Conservation (phyloP, 345 rosid species). For the Laguncularia racemosa region DNA sequence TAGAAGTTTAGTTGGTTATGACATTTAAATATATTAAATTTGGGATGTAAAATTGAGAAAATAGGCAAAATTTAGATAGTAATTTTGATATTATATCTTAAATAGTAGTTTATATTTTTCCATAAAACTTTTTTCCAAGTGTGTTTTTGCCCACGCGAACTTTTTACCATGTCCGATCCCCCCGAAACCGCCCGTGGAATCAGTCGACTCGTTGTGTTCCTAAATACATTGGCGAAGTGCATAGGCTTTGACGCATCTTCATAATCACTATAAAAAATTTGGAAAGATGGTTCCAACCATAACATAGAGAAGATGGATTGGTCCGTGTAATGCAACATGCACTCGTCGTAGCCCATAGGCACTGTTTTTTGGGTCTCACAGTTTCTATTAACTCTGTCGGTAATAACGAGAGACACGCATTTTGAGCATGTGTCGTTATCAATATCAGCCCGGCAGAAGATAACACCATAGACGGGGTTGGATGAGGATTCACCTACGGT, state of each 20-base stretch:
- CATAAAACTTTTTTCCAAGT: too few species aligned
- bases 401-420: background rate
- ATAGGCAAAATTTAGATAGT: too few species aligned
- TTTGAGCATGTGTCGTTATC: background rate
- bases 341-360: conserved; percentile 29
- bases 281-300: fast-evolving
- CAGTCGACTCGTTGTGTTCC: background rate
- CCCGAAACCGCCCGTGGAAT: background rate
- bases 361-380: conserved; percentile 26
- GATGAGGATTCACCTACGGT: background rate
- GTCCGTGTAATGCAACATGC: conserved; percentile 42
- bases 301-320: conserved; percentile 9
- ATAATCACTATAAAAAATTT: background rate
- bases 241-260: background rate
- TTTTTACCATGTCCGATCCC: background rate
- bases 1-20: too few species aligned
- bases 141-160: conserved; percentile 9
- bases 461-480: conserved; percentile 15
- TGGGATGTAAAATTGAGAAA: too few species aligned
- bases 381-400: conserved; percentile 9
- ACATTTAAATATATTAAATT: too few species aligned
- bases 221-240: background rate
- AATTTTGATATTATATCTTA: too few species aligned
- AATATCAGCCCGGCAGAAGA: conserved; percentile 21
- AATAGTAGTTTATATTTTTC: too few species aligned